Percentiles rank a stretch among this genome's conserved stretches.
These are phyloP conservation scores for Houttuynia cordata DNA, from an alignment of 164 flowering plant genomes.

Conservation along the genomic window DNA sequence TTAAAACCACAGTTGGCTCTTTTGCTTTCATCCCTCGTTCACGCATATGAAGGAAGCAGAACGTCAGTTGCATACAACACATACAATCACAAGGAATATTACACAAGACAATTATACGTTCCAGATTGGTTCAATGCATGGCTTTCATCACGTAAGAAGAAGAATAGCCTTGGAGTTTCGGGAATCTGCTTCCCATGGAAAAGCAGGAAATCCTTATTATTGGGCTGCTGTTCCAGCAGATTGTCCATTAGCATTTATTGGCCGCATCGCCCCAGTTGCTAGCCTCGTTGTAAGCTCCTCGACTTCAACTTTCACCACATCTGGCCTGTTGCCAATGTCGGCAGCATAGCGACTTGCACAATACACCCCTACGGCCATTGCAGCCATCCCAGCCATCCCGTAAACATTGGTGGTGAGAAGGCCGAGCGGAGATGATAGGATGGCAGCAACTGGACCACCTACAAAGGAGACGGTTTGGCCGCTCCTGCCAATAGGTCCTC, in stretches of 20 bases:
- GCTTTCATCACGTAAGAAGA: no score
- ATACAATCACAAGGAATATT: no score
- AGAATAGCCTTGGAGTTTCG: no score
- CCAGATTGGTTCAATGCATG: no score
- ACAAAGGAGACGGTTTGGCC: slow-evolving; percentile 26
- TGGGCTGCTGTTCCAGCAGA: neutral
- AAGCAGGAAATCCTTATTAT: neutral
- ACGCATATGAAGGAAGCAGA: no score
- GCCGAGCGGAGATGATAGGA: slow-evolving; percentile 17
- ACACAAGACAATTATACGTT: no score
- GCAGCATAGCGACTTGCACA: slow-evolving; percentile 25
- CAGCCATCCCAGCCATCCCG: slow-evolving; percentile 20
- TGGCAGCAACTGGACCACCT: slow-evolving; percentile 27
- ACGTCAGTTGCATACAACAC: no score
- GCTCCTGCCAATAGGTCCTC: slow-evolving; percentile 24
- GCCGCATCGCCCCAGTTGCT: slow-evolving; percentile 12
- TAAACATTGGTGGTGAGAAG: slow-evolving; percentile 19
- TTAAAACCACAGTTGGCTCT: no score
- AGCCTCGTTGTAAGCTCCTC: slow-evolving; percentile 25
- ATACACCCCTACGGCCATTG: slow-evolving; percentile 21
- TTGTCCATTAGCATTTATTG: slow-evolving; percentile 5
- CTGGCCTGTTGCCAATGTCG: slow-evolving; percentile 26
- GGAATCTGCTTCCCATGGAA: no score
- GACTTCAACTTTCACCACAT: slow-evolving; percentile 23
- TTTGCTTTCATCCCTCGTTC: no score